Percentiles rank a stretch among this genome's conserved stretches.
phyloP scores from a whole-genome alignment of 495 filamentous ascomycete species.

The Daldinia childiae region DNA sequence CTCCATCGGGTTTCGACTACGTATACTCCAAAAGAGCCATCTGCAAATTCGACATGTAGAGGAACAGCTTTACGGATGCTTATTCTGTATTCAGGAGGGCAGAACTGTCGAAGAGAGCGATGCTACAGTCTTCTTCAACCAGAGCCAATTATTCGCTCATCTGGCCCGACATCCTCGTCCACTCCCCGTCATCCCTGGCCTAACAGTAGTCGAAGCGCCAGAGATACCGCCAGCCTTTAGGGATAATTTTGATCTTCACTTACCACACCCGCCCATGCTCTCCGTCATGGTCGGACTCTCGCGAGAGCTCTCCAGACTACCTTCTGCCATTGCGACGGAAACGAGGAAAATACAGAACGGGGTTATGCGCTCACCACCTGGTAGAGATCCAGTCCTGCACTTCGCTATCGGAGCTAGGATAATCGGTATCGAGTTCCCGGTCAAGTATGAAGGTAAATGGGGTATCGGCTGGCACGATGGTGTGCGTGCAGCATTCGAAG shows the following conservation, averaged over 20 bases:
- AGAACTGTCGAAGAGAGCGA: slow-evolving; percentile 51
- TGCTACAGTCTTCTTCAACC: slow-evolving; percentile 55
- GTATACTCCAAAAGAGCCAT: slow-evolving; percentile 57
- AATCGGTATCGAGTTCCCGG: slow-evolving; percentile 57
- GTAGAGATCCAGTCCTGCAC: slow-evolving; percentile 51
- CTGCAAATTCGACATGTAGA: slow-evolving; percentile 48
- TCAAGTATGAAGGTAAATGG: slow-evolving; percentile 58
- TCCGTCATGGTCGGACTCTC: slow-evolving; percentile 45
- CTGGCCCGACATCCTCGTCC: slow-evolving; percentile 55
- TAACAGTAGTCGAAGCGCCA: slow-evolving; percentile 50
- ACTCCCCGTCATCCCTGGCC: slow-evolving; percentile 50
- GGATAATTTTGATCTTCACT: slow-evolving; percentile 60
- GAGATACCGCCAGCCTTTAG: slow-evolving; percentile 32
- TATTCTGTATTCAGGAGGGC: slow-evolving; percentile 55
- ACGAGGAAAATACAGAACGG: slow-evolving; percentile 45
- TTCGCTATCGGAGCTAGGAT: slow-evolving; percentile 55
- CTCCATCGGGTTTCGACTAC: slow-evolving; percentile 50
- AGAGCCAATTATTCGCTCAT: slow-evolving; percentile 52
- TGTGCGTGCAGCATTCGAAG: slow-evolving; percentile 52
- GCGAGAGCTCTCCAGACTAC: slow-evolving; percentile 45
- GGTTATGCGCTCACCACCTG: slow-evolving; percentile 48
- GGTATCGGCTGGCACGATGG: slow-evolving; percentile 59
- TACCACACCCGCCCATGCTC: slow-evolving; percentile 46
- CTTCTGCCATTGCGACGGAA: slow-evolving; percentile 49
- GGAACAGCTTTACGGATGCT: slow-evolving; percentile 52